Evolutionary conservation across 2,329 filamentous ascomycete genomes (phyloP), one percentile per base, ranked within the genome.

Genomic region (Tolypocladium inflatum): DNA sequence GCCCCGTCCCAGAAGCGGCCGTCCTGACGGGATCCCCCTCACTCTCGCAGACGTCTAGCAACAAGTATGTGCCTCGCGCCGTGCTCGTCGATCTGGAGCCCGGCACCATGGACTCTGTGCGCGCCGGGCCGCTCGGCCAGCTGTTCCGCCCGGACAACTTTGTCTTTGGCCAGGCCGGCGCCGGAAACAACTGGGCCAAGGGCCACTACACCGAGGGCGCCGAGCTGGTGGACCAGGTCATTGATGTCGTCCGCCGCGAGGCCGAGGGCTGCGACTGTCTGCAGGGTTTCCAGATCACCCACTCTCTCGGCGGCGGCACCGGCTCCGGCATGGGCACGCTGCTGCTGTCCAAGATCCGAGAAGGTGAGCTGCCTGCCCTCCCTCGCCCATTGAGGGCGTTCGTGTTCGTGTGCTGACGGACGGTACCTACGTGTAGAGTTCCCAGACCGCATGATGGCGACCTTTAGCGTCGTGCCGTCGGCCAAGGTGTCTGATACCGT

Each of bases 121-220:
- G 93, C 76, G 90, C 93, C 70, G 93, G 94, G 78, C 94, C 94
- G 66, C 97, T 97, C 76, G 94, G 94, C 70, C 90, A 97, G 83
- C 91, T 99, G 68, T 97, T 99, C 91, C 92, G 94, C 66, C 94
- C 94, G 75, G 94, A 99, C 83, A 99, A 97, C 89, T 97, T 97
- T 80, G 91, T 97, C 74, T 97, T 97, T 78, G 94, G 94, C 71
- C 94, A 97, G 83, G 97, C 94, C 71, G 93, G 94, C 85, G 94
- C 94, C 77, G 94, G 94, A 81, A 99, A 99, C 91, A 97, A 97
- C 87, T 99, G 94, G 94, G 94, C 94, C 79, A 99, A 97, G 88
- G 94, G 94, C 81, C 94, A 99, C 78, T 99, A 99, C 86, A 99
- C 94, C 65, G 94, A 99, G 83, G 94, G 94, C 86, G 94, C 94